These are phyloP conservation scores for Deinandra increscens DNA, from an alignment of 129 eudicot species.

Conservation along the genomic window DNA sequence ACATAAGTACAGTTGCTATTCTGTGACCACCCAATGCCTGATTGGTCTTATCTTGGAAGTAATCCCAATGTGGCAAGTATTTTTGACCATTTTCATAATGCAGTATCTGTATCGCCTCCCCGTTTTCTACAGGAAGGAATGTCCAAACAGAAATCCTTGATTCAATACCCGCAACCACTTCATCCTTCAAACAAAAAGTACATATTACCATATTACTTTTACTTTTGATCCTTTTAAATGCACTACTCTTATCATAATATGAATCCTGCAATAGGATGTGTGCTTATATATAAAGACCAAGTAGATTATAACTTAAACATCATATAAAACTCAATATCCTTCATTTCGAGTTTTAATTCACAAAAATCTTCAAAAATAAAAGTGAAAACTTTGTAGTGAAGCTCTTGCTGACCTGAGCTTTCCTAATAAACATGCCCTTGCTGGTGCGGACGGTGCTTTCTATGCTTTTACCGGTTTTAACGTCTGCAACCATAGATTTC, in stretches of 20 bases:
- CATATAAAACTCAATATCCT: neutral
- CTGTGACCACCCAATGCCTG: slow-evolving; percentile 77
- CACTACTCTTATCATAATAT: neutral
- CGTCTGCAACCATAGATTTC: slow-evolving; percentile 93
- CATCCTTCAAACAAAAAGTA: slow-evolving; percentile 44
- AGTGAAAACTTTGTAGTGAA: neutral
- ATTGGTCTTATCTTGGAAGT: slow-evolving; percentile 59
- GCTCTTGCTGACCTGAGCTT: slow-evolving; percentile 57
- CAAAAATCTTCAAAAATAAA: neutral
- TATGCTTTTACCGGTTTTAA: slow-evolving; percentile 75
- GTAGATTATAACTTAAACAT: neutral
- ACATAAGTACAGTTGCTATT: slow-evolving; percentile 84
- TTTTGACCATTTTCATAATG: slow-evolving; percentile 85
- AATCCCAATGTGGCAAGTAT: slow-evolving; percentile 86
- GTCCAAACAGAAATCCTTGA: slow-evolving; percentile 77
- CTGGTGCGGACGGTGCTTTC: slow-evolving; percentile 82
- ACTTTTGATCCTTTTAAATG: neutral
- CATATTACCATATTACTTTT: neutral
- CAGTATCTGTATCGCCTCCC: slow-evolving; percentile 62
- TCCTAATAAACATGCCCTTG: slow-evolving; percentile 84
- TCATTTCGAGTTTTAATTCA: neutral
- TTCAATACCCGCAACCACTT: slow-evolving; percentile 53
- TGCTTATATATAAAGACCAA: neutral
- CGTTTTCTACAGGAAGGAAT: slow-evolving; percentile 75
- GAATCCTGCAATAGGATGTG: neutral